Evolutionary conservation across 352 stramenopile genomes (phyloP), one percentile per base, ranked within the genome.

Genomic region (Phytophthora tubulina): DNA sequence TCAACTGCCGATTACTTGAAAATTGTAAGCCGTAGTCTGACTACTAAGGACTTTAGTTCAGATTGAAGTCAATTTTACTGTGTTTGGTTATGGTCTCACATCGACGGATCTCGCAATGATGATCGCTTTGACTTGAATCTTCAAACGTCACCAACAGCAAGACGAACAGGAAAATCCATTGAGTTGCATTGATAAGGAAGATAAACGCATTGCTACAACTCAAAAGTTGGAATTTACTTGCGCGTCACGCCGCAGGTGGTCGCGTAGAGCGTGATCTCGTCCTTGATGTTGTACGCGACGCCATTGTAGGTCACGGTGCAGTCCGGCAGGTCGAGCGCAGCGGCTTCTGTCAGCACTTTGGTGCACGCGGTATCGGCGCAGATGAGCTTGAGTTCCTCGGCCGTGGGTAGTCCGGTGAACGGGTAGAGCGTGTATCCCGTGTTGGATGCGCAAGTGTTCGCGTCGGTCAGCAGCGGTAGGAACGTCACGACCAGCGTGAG

Each of bases 281-380:
- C 65, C 48, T 76, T 69, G 49, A 74, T 27, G 35, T 76, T 76
- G 63, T 74, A 76, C 9, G 36, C 42, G 31, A 75, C 61, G 15
- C 61, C 61, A 38, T 76, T 15, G 67, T 73, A 76, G 21, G 58
- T 60, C 49, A 79, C 62, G n/a, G 63, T 73, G 53, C 72, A 79
- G 58, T 73, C 68, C 35, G 67, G 68, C 17, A 76, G 38, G 39
- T 79, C 45, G 8, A 76, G 42, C 32, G 58, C 70, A 10, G 48
- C 54, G 41, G 71, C 55, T 48, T 62, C 63, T 32, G 53, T n/a
- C 39, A 78, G 51, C 33, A 80, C 39, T 21, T 58, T 70, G 15
- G 69, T 71, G 60, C 73, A 80, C 15, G 69, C 66, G 15, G 59
- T 63, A 31, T 72, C 67, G 15, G 67, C 69, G 30, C 68, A 80